Evolutionary conservation across 208 protist genomes (phyloP).

Genomic region (Leishmania lainsoni): DNA sequence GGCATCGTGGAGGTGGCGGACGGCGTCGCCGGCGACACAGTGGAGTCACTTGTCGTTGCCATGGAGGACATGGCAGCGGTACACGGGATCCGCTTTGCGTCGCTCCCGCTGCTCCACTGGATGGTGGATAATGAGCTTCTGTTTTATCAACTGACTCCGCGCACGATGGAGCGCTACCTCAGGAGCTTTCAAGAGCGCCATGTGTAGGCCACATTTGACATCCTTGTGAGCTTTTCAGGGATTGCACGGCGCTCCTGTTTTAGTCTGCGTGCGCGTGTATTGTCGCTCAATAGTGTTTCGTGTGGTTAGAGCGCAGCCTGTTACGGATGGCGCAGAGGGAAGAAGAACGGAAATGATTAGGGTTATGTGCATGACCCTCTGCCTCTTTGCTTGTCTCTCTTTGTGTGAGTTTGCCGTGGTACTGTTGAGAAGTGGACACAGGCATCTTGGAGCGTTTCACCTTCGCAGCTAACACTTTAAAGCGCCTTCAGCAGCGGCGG

Average conservation of each 20-base stretch:
- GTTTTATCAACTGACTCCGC: constrained; percentile 31
- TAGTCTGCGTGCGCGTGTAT: background rate
- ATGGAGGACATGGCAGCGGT: constrained; percentile 17
- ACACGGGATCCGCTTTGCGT: constrained; percentile 19
- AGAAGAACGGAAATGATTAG: background rate
- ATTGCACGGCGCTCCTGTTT: background rate
- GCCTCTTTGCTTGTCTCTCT: background rate
- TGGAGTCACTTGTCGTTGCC: constrained; percentile 11
- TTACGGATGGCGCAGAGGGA: background rate
- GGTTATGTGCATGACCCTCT: no score
- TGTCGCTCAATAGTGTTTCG: background rate
- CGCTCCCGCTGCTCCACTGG: constrained; percentile 36
- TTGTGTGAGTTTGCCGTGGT: background rate
- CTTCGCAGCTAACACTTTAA: background rate
- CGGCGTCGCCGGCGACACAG: constrained; percentile 15
- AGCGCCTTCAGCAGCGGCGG: background rate
- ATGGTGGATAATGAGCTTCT: constrained; percentile 28
- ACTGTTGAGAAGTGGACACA: background rate
- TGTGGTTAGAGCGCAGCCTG: background rate
- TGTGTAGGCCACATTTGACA: background rate
- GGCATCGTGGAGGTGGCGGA: constrained; percentile 65
- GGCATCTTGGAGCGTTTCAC: background rate
- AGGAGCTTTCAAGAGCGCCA: background rate
- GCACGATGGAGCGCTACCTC: constrained; percentile 11
- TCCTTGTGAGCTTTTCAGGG: background rate